Evolutionary conservation across 225 moss, liverwort and hornwort species (phyloP).

Genomic region (Physcomitrellopsis africana): DNA sequence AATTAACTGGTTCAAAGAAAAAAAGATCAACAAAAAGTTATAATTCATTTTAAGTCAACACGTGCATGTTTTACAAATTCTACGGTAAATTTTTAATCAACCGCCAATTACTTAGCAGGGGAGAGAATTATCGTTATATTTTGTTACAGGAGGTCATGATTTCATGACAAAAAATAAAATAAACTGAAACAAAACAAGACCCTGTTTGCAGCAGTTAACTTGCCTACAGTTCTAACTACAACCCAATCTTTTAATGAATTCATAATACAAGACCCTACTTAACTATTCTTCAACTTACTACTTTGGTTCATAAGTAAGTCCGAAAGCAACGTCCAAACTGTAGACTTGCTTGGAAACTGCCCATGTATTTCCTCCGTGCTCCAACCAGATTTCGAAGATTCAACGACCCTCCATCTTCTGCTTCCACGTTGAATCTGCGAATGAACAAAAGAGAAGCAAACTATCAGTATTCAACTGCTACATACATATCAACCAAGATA

Average conservation of each 20-base stretch:
- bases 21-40: no score
- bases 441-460: constrained; percentile 8
- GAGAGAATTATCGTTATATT: constrained; percentile 42
- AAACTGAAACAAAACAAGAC: no score
- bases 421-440: constrained; percentile 64
- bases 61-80: no score
- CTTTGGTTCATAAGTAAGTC: constrained; percentile 46
- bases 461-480: not conserved
- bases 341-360: constrained; percentile 47
- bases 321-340: constrained; percentile 56
- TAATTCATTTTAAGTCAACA: no score
- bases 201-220: constrained; percentile 31
- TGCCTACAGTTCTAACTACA: constrained; percentile 19
- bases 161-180: constrained; percentile 33
- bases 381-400: constrained; percentile 63
- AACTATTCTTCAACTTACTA: constrained; percentile 45
- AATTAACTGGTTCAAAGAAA: no score
- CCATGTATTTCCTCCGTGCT: constrained; percentile 52
- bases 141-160: constrained; percentile 33
- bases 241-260: constrained; percentile 12
- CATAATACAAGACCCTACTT: constrained; percentile 37
- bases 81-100: no score
- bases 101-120: not conserved
- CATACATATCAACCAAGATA: not conserved
- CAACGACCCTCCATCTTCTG: constrained; percentile 58